These are phyloP conservation scores for Kodamaea neixiangensis DNA, from an alignment of 805 yeast species.

Conservation along the genomic window DNA sequence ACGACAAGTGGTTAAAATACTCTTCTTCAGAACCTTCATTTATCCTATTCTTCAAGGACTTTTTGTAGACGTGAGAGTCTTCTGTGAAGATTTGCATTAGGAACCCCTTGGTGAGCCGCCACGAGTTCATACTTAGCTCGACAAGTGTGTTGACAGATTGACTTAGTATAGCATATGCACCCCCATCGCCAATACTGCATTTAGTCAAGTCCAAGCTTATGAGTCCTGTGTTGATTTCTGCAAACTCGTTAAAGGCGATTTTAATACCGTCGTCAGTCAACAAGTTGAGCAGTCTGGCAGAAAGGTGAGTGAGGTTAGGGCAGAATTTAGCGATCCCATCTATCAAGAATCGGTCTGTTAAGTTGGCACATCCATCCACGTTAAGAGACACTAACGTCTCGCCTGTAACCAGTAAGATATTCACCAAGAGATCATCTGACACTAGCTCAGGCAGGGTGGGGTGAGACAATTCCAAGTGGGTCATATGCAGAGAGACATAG, in stretches of 20 bases:
- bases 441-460: slow-evolving; percentile 68
- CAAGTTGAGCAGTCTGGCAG: slow-evolving; percentile 60
- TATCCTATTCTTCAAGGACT: slow-evolving; percentile 18
- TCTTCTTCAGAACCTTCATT: slow-evolving; percentile 13
- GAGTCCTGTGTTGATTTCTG: slow-evolving; percentile 52
- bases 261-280: slow-evolving; percentile 69
- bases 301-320: slow-evolving; percentile 54
- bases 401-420: slow-evolving; percentile 63
- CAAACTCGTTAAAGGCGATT: slow-evolving; percentile 59
- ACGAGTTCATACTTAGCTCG: slow-evolving; percentile 72
- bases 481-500: slow-evolving; percentile 49
- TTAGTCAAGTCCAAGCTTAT: slow-evolving; percentile 61
- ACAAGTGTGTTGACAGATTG: slow-evolving; percentile 70
- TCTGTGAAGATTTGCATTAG: slow-evolving; percentile 49
- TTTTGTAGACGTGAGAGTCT: slow-evolving; percentile 28
- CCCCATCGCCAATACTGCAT: slow-evolving; percentile 60
- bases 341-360: slow-evolving; percentile 63
- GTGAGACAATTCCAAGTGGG: slow-evolving; percentile 63
- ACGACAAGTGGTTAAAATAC: slow-evolving; percentile 22
- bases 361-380: slow-evolving; percentile 70
- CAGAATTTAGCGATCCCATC: slow-evolving; percentile 65
- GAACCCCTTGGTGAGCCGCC: slow-evolving; percentile 51
- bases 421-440: slow-evolving; percentile 65
- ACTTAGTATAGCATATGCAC: slow-evolving; percentile 56
- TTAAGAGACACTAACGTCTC: slow-evolving; percentile 55